phyloP scores from a whole-genome alignment of 2,329 filamentous ascomycete genomes.

The Byssochlamys sp. region DNA sequence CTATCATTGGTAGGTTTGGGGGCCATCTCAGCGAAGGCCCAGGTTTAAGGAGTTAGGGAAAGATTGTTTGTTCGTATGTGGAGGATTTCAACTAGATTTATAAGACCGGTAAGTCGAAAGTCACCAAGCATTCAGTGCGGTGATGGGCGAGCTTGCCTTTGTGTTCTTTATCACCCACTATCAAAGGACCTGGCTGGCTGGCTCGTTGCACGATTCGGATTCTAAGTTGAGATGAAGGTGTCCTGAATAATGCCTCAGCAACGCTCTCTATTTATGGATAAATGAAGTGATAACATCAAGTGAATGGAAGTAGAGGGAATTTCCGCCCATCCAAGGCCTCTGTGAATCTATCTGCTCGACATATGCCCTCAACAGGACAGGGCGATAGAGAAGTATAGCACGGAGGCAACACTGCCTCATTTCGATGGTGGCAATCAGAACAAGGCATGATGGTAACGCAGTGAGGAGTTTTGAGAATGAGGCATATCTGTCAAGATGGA shows the following conservation, averaged over 20 bases:
- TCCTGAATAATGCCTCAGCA: background rate
- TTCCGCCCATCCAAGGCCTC: background rate
- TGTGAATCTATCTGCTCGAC: background rate
- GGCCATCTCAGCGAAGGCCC: background rate
- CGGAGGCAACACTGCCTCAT: background rate
- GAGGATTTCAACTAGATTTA: background rate
- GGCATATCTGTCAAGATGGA: background rate
- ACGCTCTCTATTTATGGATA: background rate
- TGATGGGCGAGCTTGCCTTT: background rate
- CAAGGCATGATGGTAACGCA: background rate
- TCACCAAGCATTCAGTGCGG: background rate
- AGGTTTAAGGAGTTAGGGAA: background rate
- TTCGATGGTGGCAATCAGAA: background rate
- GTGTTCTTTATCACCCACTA: background rate
- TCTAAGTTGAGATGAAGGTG: background rate
- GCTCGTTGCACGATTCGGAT: background rate
- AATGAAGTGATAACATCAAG: background rate
- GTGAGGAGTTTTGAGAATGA: background rate
- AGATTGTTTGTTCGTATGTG: background rate
- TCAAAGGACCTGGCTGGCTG: background rate
- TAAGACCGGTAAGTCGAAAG: background rate
- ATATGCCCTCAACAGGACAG: background rate
- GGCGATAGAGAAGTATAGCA: background rate
- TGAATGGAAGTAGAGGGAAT: background rate
- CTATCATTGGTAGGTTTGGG: background rate